Percentiles rank a stretch among this genome's conserved stretches.
These are phyloP conservation scores for Phoma herbarum DNA, from an alignment of 2,329 filamentous ascomycete species.

Conservation along the genomic window DNA sequence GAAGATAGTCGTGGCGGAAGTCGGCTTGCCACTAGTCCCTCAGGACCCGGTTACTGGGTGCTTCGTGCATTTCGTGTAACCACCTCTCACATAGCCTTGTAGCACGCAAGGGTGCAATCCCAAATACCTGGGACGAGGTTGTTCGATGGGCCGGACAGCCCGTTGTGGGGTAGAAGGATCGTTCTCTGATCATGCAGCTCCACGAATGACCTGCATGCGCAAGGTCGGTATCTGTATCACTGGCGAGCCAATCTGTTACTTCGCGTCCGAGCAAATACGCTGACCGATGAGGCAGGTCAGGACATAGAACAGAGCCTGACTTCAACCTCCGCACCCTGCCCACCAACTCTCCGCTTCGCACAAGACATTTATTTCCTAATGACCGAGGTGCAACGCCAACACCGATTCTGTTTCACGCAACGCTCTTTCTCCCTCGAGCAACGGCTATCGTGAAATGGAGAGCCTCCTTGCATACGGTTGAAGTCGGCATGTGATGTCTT, in stretches of 20 bases:
- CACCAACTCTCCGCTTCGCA: constrained; percentile 18
- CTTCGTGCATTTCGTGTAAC: constrained; percentile 36
- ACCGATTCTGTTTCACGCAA: constrained; percentile 39
- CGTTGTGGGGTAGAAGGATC: constrained; percentile 36
- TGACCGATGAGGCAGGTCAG: constrained; percentile 23
- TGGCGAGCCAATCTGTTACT: constrained; percentile 11
- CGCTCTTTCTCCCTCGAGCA: constrained; percentile 26
- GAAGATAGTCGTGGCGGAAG: constrained; percentile 32
- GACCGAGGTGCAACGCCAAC: constrained; percentile 41
- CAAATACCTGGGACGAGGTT: constrained; percentile 38
- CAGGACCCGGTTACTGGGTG: constrained; percentile 44
- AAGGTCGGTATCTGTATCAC: constrained; percentile 24
- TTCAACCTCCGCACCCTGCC: constrained; percentile 10
- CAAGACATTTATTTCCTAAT: constrained; percentile 32
- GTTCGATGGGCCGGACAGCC: constrained; percentile 40
- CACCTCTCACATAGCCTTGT: constrained; percentile 31
- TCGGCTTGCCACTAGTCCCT: constrained; percentile 36
- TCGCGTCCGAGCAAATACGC: constrained; percentile 1
- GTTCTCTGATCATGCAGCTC: constrained; percentile 39
- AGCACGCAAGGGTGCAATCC: constrained; percentile 40
- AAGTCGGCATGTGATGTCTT: constrained; percentile 31
- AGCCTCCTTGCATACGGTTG: constrained; percentile 37
- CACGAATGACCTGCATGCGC: constrained; percentile 42
- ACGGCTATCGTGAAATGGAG: constrained; percentile 30
- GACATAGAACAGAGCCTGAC: constrained; percentile 19